A percentile compares a stretch with the other conserved stretches of the same genome.
These are phyloP conservation scores for Rhizopogon hawkerae DNA, from an alignment of 1,284 basidiomycete genomes.

Conservation along the genomic window DNA sequence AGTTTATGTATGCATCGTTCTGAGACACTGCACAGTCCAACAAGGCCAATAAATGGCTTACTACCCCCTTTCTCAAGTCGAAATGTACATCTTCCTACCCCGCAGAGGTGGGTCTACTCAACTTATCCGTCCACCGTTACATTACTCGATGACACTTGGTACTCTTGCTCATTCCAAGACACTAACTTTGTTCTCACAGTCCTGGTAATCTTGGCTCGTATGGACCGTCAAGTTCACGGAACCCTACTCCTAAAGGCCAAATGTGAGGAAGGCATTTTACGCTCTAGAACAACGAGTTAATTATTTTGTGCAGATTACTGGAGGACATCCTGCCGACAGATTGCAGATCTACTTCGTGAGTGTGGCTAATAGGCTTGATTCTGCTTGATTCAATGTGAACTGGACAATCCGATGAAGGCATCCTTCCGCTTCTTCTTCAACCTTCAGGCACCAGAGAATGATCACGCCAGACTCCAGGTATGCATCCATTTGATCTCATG, in stretches of 20 bases:
- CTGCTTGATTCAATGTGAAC: background rate
- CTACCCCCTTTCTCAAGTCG: slow-evolving; percentile 4
- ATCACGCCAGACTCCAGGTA: slow-evolving; percentile 49
- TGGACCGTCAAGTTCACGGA: background rate
- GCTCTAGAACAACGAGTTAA: background rate
- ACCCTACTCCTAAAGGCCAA: background rate
- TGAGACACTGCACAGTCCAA: slow-evolving; percentile 2
- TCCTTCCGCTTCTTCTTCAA: slow-evolving; percentile 14
- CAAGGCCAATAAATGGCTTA: slow-evolving; percentile 1
- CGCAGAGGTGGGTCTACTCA: slow-evolving; percentile 42
- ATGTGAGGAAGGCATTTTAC: background rate
- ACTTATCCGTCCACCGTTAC: background rate
- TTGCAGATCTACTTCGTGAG: background rate
- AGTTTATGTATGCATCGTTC: background rate
- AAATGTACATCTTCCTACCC: slow-evolving; percentile 49
- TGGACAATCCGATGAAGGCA: slow-evolving; percentile 10
- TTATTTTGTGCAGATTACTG: background rate
- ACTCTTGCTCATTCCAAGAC: background rate
- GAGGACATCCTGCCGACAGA: background rate
- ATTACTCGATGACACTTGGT: background rate
- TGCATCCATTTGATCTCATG: background rate
- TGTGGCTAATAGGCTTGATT: background rate
- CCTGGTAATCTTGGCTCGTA: background rate
- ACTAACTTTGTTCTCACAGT: background rate
- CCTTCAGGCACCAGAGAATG: slow-evolving; percentile 30